Conservation (phyloP, 2,329 filamentous ascomycete species). For the Dactylella cylindrospora region DNA sequence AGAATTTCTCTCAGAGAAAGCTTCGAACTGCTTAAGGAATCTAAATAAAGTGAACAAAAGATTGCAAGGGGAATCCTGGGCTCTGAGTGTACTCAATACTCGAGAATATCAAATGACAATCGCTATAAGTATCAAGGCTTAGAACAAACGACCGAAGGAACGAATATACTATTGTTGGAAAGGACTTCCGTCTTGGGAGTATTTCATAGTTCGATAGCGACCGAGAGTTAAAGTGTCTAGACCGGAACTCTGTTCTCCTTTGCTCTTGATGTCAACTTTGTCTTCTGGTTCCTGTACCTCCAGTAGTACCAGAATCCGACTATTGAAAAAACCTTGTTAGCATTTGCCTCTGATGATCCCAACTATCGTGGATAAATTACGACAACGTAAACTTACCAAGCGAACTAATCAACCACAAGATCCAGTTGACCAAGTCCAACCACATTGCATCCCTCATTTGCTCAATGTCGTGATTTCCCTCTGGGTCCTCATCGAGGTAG, state of each 20-base stretch:
- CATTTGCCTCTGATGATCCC: no score
- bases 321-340: not conserved
- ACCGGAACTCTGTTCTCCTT: constrained; percentile 38
- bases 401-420: constrained; percentile 68
- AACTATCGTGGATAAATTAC: not conserved
- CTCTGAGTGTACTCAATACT: no score
- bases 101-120: no score
- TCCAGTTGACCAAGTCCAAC: constrained; percentile 72
- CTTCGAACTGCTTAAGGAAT: no score
- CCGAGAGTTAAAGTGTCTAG: not conserved
- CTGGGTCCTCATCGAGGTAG: constrained; percentile 70
- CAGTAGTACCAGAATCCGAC: constrained; percentile 40
- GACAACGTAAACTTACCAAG: not conserved
- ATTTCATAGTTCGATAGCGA: no score
- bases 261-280: constrained; percentile 14
- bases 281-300: constrained; percentile 30
- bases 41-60: no score
- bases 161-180: no score
- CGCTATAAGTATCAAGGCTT: no score
- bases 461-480: constrained; percentile 64
- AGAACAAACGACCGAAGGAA: no score
- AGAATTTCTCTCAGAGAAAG: no score
- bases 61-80: no score
- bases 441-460: constrained; percentile 87
- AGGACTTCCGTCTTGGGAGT: no score